Evolutionary conservation across 176 grass and related monocot genomes (phyloP).

Genomic region (Paspalum vaginatum): DNA sequence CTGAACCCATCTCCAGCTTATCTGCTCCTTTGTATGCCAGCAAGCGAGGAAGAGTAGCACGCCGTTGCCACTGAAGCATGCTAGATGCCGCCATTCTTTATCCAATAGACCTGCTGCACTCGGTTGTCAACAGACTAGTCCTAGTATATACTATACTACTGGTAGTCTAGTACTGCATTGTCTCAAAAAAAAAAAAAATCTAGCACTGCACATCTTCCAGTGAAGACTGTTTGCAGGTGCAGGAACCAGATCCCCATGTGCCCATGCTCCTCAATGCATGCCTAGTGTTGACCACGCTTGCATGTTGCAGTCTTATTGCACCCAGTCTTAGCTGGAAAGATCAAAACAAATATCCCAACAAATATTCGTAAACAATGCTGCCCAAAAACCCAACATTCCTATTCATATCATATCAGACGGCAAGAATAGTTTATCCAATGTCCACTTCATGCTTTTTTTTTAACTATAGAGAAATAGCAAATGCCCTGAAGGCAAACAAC

Average conservation of each 20-base stretch:
- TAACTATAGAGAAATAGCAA: background rate
- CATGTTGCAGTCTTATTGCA: background rate
- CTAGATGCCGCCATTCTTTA: background rate
- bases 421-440: background rate
- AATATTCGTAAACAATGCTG: background rate
- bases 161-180: no score
- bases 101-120: background rate
- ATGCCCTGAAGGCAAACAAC: background rate
- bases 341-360: background rate
- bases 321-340: background rate
- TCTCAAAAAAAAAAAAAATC: no score
- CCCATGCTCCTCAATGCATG: background rate
- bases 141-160: background rate
- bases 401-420: background rate
- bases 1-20: constrained; percentile 9
- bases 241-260: background rate
- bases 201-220: background rate
- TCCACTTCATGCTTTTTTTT: background rate
- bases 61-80: background rate
- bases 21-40: background rate
- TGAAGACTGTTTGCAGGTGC: background rate
- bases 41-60: background rate
- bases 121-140: background rate
- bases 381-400: background rate
- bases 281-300: background rate